Percentiles rank a stretch among this genome's conserved stretches.
Evolutionary conservation across 148 eudicot genomes (phyloP).

Genomic region (Persicaria tinctoria): DNA sequence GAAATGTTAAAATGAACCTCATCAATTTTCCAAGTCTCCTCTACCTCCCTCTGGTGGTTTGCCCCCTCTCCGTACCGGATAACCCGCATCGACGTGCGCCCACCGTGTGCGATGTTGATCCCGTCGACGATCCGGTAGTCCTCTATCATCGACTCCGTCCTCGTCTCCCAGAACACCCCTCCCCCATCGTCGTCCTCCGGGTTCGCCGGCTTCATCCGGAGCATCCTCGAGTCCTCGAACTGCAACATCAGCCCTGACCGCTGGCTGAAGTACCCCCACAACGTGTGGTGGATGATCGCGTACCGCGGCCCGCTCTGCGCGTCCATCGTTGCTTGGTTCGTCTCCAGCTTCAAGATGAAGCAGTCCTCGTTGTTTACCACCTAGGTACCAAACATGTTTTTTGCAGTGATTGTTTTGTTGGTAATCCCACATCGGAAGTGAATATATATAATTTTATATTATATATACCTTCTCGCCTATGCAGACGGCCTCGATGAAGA

Average conservation of each 20-base stretch:
- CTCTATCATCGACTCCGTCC: constrained; percentile 74
- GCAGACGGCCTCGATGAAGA: constrained; percentile 91
- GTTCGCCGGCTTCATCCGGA: constrained; percentile 50
- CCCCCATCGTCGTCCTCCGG: constrained; percentile 48
- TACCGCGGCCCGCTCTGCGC: constrained; percentile 54
- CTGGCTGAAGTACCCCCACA: constrained; percentile 98
- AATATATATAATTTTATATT: too few relatives aligned
- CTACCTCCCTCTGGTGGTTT: constrained; percentile 81
- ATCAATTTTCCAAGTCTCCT: constrained; percentile 87
- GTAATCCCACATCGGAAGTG: too few relatives aligned
- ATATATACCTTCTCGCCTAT: constrained; percentile 67
- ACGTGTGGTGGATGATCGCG: constrained; percentile 87
- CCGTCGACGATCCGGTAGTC: constrained; percentile 84
- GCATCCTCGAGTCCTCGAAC: constrained; percentile 85
- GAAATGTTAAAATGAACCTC: constrained; percentile 76
- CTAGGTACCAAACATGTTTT: neutral
- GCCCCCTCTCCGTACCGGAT: constrained; percentile 87
- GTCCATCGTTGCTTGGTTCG: constrained; percentile 71
- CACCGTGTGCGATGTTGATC: constrained; percentile 79
- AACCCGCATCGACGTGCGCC: constrained; percentile 65
- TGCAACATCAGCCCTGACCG: constrained; percentile 77
- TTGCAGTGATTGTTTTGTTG: too few relatives aligned
- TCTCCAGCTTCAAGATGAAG: constrained; percentile 84
- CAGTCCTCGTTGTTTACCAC: constrained; percentile 83
- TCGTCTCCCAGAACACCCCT: constrained; percentile 93